Evolutionary conservation across 2,329 filamentous ascomycete species (phyloP).

Genomic region (Tolypocladium sp.): DNA sequence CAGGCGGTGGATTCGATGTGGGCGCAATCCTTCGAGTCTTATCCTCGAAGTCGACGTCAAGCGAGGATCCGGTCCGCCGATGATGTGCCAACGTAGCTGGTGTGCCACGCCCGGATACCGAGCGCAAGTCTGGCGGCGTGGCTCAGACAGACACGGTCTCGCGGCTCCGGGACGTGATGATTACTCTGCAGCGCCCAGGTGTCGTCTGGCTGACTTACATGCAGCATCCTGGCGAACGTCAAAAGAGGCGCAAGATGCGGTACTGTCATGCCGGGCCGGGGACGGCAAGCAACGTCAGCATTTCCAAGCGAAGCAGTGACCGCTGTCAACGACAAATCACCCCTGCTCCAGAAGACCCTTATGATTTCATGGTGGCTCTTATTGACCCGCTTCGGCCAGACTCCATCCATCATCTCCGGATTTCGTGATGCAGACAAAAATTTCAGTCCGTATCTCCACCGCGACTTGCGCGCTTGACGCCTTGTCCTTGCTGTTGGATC

Average conservation of each 20-base stretch:
- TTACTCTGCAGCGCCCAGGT: not conserved
- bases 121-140: not conserved
- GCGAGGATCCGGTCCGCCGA: too few species aligned
- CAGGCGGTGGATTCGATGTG: not conserved
- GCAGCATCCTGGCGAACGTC: not conserved
- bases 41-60: too few species aligned
- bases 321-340: not conserved
- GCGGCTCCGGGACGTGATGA: not conserved
- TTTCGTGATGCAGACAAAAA: not conserved
- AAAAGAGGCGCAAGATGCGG: not conserved
- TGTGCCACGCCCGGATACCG: not conserved
- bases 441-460: not conserved
- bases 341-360: slow-evolving; percentile 2
- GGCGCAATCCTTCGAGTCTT: not conserved
- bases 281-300: not conserved
- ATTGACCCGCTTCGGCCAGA: not conserved
- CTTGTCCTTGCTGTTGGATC: not conserved
- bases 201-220: not conserved
- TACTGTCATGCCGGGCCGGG: not conserved
- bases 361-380: slow-evolving; percentile 5
- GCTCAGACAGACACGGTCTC: not conserved
- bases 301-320: not conserved
- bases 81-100: not conserved
- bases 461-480: not conserved
- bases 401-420: slow-evolving; percentile 4